Percentiles rank a stretch among this genome's conserved stretches.
phyloP scores from a whole-genome alignment of 2,329 filamentous ascomycete genomes.

The Trichoderma guizhouense region DNA sequence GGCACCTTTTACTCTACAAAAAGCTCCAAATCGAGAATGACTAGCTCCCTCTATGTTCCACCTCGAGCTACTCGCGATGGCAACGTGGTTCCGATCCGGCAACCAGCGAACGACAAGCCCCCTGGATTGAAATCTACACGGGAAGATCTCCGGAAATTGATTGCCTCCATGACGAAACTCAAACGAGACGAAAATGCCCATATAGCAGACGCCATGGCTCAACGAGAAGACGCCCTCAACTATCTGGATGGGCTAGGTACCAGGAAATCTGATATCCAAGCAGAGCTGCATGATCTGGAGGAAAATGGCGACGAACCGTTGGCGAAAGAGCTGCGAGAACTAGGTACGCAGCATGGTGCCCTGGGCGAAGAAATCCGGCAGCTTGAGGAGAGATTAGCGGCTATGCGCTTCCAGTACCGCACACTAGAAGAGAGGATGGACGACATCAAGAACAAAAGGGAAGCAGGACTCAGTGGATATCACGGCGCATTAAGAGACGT shows the following conservation, averaged over 20 bases:
- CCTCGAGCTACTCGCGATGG: constrained; percentile 39
- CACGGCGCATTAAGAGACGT: constrained; percentile 63
- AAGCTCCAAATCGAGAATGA: constrained; percentile 40
- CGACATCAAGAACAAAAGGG: constrained; percentile 61
- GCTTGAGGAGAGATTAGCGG: constrained; percentile 61
- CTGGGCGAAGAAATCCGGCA: constrained; percentile 63
- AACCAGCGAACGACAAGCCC: constrained; percentile 49
- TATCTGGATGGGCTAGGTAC: constrained; percentile 53
- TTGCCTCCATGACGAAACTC: constrained; percentile 61
- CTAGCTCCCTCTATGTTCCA: constrained; percentile 41
- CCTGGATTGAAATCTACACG: constrained; percentile 60
- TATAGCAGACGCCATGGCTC: constrained; percentile 53
- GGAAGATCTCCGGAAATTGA: constrained; percentile 60
- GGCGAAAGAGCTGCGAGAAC: constrained; percentile 57
- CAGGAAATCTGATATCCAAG: constrained; percentile 47
- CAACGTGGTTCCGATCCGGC: constrained; percentile 58
- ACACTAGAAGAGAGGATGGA: constrained; percentile 58
- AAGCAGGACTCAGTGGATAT: constrained; percentile 71
- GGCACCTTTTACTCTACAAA: constrained; percentile 39
- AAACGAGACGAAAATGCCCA: constrained; percentile 66
- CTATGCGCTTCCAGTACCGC: constrained; percentile 58
- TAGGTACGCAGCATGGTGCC: constrained; percentile 51
- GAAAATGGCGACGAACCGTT: constrained; percentile 55
- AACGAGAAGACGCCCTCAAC: constrained; percentile 55
- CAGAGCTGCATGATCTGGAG: constrained; percentile 54